Evolutionary conservation across 148 eudicot species (phyloP).

Genomic region (Chenopodium formosanum): DNA sequence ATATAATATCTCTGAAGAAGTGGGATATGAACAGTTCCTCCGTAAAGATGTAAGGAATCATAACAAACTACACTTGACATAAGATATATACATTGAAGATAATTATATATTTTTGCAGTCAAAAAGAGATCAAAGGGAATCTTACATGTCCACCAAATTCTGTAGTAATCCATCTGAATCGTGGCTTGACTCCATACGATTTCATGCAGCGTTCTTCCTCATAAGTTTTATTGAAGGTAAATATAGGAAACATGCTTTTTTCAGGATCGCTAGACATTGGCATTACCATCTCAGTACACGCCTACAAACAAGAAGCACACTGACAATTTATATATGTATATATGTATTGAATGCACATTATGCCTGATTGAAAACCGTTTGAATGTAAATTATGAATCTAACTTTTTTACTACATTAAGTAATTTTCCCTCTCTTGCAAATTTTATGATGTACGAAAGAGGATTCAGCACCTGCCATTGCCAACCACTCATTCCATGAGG

Average conservation of each 20-base stretch:
- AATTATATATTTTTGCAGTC: background rate
- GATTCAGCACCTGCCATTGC: conserved; percentile 79
- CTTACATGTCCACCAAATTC: conserved; percentile 97
- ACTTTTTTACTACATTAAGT: background rate
- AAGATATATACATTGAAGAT: background rate
- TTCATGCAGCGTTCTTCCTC: conserved; percentile 57
- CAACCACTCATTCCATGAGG: conserved; percentile 94
- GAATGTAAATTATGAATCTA: background rate
- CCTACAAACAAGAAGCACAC: conserved; percentile 41
- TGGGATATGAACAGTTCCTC: background rate
- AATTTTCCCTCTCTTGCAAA: background rate
- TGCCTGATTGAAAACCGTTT: background rate
- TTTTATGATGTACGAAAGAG: background rate
- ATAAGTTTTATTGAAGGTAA: conserved; percentile 52
- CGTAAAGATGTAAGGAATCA: background rate
- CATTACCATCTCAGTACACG: conserved; percentile 98
- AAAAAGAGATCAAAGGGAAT: background rate
- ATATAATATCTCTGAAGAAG: background rate
- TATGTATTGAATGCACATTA: background rate
- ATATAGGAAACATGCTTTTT: conserved; percentile 75
- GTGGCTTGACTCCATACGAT: conserved; percentile 55
- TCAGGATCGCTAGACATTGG: conserved; percentile 69
- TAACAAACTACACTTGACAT: background rate
- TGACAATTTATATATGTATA: background rate
- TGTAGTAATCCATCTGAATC: conserved; percentile 83